Base-by-base conservation (phyloP, 2,329 filamentous ascomycete species). In the Didymella pomorum region DNA sequence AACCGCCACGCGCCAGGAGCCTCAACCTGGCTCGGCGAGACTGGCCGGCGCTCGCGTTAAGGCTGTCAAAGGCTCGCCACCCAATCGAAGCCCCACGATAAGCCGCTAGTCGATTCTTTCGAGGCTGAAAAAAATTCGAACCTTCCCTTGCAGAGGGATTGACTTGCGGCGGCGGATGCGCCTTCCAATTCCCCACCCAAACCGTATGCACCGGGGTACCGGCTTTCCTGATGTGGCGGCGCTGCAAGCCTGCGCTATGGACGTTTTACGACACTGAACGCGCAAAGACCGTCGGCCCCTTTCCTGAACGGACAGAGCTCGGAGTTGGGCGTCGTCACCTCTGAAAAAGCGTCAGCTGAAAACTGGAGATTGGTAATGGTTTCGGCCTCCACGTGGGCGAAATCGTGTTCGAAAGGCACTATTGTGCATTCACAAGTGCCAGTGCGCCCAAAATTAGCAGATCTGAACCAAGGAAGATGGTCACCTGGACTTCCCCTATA, bases 401-500 rank as follows among this genome's bases (percentile, higher is more conserved):
- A 37, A 25, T 47, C 43, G 35, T 43, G 47, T 43, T 44, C 42
- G 25, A 44, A 31, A 52, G 47, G 46, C 45, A 47, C 31, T 21
- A 33, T 59, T 59, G 56, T 59, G 56, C 51, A 37, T 48, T 52
- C 56, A 58, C 56, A 58, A 58, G 28, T 55, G 43, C 33, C 33
- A 47, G 42, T 48, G 18, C 25, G 33, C 52, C 57, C 52, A 51
- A 60, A 51, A 37, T 55, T 55, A 55, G 57, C 28, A 48, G 44
- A 47, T 39, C 42, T 28, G 47, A 39, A 37, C 56, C 56, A 51
- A 18, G 39, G 44, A 53, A 42, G 26, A 20, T 31, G 52, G 52
- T 60, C 56, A 60, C 42, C 56, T 60, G 56, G 47, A 52, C 56
- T 60, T n/a, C 58, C 52, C 52, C 58, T 60, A 60, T 56, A 51